A percentile compares a stretch with the other conserved stretches of the same genome.
Conservation (phyloP, 139 green algal species). For the Picochlorum costavermella region DNA sequence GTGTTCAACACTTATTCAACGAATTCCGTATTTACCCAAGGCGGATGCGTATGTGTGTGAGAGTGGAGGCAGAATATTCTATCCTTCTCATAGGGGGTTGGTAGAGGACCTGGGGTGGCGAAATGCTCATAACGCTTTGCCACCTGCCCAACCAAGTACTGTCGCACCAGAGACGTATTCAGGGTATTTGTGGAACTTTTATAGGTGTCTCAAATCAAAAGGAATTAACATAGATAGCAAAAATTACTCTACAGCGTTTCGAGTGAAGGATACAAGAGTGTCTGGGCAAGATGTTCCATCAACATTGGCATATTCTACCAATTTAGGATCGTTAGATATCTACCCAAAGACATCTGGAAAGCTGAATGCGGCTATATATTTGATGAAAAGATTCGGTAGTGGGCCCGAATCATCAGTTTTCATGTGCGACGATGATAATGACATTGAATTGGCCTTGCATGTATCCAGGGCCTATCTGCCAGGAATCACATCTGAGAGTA, state of each 20-base stretch:
- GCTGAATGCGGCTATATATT: conserved; percentile 10
- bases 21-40: conserved; percentile 9
- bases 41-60: conserved; percentile 14
- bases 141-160: background rate
- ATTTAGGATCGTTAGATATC: conserved; percentile 6
- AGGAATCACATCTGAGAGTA: conserved; percentile 5
- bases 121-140: background rate
- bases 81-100: background rate
- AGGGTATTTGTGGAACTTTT: conserved; percentile 1
- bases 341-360: conserved; percentile 16
- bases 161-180: too few relatives aligned
- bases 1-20: conserved; percentile 1
- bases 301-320: background rate
- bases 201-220: background rate
- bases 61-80: conserved; percentile 12
- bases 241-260: conserved; percentile 11
- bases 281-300: background rate
- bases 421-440: conserved; percentile 16
- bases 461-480: conserved; percentile 8
- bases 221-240: conserved; percentile 1
- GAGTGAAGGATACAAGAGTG: background rate
- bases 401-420: background rate
- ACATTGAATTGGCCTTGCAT: conserved; percentile 10
- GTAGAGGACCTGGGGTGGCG: conserved; percentile 11
- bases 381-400: conserved; percentile 1